A percentile compares a stretch with the other conserved stretches of the same genome.
Conservation (phyloP, 2,329 filamentous ascomycete species). For the Geosmithia flava region DNA sequence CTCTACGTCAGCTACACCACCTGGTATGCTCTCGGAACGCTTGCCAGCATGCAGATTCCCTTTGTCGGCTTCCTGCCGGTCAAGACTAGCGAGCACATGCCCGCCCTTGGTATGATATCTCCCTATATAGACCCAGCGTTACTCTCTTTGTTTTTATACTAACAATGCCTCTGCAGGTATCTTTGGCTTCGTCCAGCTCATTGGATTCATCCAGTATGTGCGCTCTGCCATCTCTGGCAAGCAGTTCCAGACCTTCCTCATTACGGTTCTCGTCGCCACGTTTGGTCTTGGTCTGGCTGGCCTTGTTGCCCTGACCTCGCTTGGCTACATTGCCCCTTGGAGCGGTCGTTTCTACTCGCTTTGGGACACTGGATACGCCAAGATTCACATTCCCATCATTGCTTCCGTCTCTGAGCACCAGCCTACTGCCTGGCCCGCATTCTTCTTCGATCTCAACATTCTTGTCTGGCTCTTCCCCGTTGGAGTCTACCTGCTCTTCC, state of each 20-base stretch:
- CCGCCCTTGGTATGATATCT: conserved; percentile 61
- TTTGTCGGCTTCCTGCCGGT: conserved; percentile 97
- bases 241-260: conserved; percentile 87
- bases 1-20: conserved; percentile 96
- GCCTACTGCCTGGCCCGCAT: conserved; percentile 95
- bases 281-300: conserved; percentile 62
- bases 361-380: conserved; percentile 97
- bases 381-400: conserved; percentile 99
- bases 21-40: conserved; percentile 91
- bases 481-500: conserved; percentile 97
- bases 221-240: conserved; percentile 78
- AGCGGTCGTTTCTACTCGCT: conserved; percentile 97
- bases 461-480: conserved; percentile 99
- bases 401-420: conserved; percentile 99
- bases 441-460: conserved; percentile 98
- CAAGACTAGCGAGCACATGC: conserved; percentile 97
- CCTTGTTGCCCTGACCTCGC: conserved; percentile 76
- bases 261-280: conserved; percentile 59
- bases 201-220: conserved; percentile 85
- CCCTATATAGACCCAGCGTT: too few species aligned
- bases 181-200: conserved; percentile 88
- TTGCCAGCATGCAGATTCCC: conserved; percentile 98
- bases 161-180: conserved; percentile 46
- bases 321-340: conserved; percentile 93
- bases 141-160: not conserved